Base-by-base conservation (phyloP, 2,329 filamentous ascomycete genomes). In the Plectosphaerella sp. region DNA sequence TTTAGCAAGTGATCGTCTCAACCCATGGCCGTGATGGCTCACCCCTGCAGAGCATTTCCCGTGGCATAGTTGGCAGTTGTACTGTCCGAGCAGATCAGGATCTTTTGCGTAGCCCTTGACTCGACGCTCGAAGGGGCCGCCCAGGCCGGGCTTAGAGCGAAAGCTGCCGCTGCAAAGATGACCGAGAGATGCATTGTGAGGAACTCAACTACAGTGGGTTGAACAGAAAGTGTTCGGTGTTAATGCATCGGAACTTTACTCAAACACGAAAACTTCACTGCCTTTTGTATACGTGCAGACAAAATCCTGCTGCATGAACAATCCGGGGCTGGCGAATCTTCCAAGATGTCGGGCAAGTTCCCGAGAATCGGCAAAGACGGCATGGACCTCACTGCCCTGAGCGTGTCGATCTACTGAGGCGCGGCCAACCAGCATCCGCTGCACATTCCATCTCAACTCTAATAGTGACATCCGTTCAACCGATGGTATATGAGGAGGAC, bases 61-160 rank as follows among this genome's bases (percentile, higher is more conserved):
- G 36, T 20, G n/a, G 36, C 20, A 41, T 42, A 49, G 47, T 41
- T 49, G 8, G 47, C 47, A 11, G 47, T 49, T 7, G 47, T 49
- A 24, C 47, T 49, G 37, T 49, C 47, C 10, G 47, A 49, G 24
- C 36, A 49, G 10, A 49, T 49, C 18, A 49, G 37, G 5, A 49
- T 6, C 47, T 49, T 49, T 22, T 15, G 24, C 14, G 24, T 25
- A 43, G 33, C 53, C 43, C 41, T 20, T 11, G 41, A 22, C 41
- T 45, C n/a, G 11, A 45, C 12, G 22, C 6, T 14, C 9, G 12
- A 16, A n/a, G 41, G 41, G 18, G 41, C 41, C 12, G 41, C 41
- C 41, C 18, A 12, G 22, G 9, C 41, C 5, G 22, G 18, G 41
- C 16, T 45, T 4, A 22, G 41, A 6, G 16, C 41, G 18, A 45